These are phyloP conservation scores for Trypanosoma caninum DNA, from an alignment of 208 protist genomes.

Conservation along the genomic window DNA sequence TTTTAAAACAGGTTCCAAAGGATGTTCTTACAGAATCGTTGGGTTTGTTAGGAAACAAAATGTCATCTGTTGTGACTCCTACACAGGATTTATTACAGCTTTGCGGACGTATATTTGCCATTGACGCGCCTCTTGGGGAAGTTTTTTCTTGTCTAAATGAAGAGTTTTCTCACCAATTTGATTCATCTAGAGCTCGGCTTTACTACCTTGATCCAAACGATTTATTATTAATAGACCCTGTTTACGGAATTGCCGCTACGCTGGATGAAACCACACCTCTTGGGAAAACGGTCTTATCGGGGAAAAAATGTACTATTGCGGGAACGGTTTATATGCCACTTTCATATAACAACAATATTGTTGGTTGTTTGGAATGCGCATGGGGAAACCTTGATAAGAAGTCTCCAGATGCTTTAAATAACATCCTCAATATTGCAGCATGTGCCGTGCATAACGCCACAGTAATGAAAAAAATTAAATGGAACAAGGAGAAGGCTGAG, in stretches of 20 bases:
- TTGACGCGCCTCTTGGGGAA: constrained; percentile 25
- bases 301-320: constrained; percentile 32
- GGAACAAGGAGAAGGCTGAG: constrained; percentile 57
- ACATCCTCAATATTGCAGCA: constrained; percentile 33
- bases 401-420: neutral
- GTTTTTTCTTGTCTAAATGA: constrained; percentile 44
- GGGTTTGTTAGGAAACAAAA: neutral
- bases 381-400: constrained; percentile 16
- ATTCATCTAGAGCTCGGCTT: constrained; percentile 25
- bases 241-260: constrained; percentile 44
- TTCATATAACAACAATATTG: constrained; percentile 26
- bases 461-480: constrained; percentile 17
- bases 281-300: constrained; percentile 43
- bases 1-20: constrained; percentile 22
- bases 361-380: constrained; percentile 63
- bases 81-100: constrained; percentile 11
- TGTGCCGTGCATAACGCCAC: constrained; percentile 25
- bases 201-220: constrained; percentile 51
- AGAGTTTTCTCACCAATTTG: constrained; percentile 23
- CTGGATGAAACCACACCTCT: constrained; percentile 46
- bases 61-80: neutral
- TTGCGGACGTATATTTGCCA: constrained; percentile 36
- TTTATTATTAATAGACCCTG: constrained; percentile 50
- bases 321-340: constrained; percentile 68
- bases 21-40: constrained; percentile 14